A percentile compares a stretch with the other conserved stretches of the same genome.
Conservation (phyloP, 768 basidiomycete genomes). For the Kwoniella dejecticola region DNA sequence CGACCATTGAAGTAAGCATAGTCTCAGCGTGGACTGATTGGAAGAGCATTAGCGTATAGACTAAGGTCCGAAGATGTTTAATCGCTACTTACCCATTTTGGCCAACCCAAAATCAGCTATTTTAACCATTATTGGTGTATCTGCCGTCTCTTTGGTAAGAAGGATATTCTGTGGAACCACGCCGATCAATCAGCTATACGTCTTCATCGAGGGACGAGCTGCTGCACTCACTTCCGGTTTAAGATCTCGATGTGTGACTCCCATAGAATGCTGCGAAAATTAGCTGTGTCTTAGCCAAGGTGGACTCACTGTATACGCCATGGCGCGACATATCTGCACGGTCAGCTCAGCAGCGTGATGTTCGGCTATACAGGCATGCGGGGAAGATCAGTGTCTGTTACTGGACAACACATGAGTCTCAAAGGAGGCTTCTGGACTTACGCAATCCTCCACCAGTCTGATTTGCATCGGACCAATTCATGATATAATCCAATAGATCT, state of each 20-base stretch:
- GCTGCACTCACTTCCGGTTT: conserved; percentile 64
- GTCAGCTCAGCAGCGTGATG: conserved; percentile 68
- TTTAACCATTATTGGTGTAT: conserved; percentile 70
- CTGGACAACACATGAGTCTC: background rate
- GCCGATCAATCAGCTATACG: conserved; percentile 6
- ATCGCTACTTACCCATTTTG: conserved; percentile 63
- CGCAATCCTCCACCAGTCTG: conserved; percentile 61
- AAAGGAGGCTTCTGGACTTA: conserved; percentile 55
- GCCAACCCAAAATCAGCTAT: conserved; percentile 96
- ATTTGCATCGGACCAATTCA: conserved; percentile 54
- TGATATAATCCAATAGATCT: conserved; percentile 76
- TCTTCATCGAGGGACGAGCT: background rate
- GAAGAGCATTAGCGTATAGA: too few species aligned
- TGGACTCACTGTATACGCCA: conserved; percentile 53
- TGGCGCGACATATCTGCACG: conserved; percentile 75
- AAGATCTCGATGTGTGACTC: conserved; percentile 88
- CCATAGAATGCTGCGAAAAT: conserved; percentile 58
- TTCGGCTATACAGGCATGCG: conserved; percentile 52
- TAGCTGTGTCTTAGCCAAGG: background rate
- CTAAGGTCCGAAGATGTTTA: too few species aligned
- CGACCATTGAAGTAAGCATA: conserved; percentile 80
- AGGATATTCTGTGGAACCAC: conserved; percentile 68
- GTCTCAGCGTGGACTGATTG: conserved; percentile 42
- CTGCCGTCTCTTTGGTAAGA: conserved; percentile 64
- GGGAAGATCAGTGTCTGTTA: too few species aligned